Base-by-base conservation (phyloP, 2,329 filamentous ascomycete genomes). In the Fusarium sambucinum region DNA sequence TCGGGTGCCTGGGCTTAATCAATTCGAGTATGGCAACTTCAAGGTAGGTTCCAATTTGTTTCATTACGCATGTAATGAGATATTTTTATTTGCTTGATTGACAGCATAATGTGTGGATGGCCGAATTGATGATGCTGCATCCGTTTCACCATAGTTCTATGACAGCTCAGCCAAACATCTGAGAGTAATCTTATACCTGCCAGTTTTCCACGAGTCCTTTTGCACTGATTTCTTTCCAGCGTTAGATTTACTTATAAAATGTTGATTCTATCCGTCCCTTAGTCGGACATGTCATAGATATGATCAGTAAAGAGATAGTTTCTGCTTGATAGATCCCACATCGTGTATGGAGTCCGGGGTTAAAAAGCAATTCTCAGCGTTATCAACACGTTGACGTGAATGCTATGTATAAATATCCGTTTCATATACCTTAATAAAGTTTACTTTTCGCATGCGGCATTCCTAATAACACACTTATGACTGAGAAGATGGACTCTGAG, bases 191-290 rank as follows among this genome's bases (percentile, higher is more conserved):
- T 5, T 29, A 17, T 29, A n/a, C 13, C 3, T 13, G 5, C 6
- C 12, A n/a, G 8, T 6, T 17, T 5, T 11, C 23, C n/a, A 6
- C 11, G 9, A n/a, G 16, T 1, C 0, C n/a, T 6, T 9, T 12
- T 27, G n/a, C 6, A 13, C 11, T 38, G n/a, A 13, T 13, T 7
- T 19, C 12, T 13, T 21, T 19, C 2, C n/a, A 4, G 12, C 11
- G 12, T 38, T 3, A 19, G 6, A n/a, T 7, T 4, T 38, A 19
- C 1, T 21, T 13, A 13, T 38, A 11, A 13, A n/a, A 19, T 8
- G n/a, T 38, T 38, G 12, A 8, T 19, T 38, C 11, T 19, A 11
- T 19, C n/a, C 35, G 35, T 19, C 3, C n/a, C 35, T 19, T 11
- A 19, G 11, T 38, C n/a, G 11, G 11, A 19, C n/a, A 38, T 13